Evolutionary conservation across 2,329 filamentous ascomycete genomes (phyloP), one percentile per base, ranked within the genome.

Genomic region (Lachnellula cervina): DNA sequence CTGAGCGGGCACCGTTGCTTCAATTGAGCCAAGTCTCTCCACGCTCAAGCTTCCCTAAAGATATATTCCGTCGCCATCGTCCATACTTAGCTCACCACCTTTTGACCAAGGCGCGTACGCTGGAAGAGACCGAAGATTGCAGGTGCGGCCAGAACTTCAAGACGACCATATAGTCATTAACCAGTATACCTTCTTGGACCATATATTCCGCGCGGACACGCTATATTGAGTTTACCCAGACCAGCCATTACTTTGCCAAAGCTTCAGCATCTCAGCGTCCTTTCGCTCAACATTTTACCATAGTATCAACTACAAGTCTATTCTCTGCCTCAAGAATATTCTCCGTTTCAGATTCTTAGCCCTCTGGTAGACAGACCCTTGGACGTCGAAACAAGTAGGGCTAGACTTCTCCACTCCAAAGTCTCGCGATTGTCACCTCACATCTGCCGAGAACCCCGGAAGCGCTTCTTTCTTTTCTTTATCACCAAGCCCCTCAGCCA

Each of bases 301-400:
- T 62, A 58, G 48, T 17, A 34, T 54, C 57, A 56, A 55, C 57
- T 58, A 49, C 51, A 43, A 50, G 47, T 55, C 47, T 47, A 45
- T 58, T 40, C 49, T 52, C 55, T 56, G 43, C 54, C 62, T 61
- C 64, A 66, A 64, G 64, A 64, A 63, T 68, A 60, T 60, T 64
- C 61, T 58, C 60, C 65, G 66, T 64, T 64, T 67, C 63, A 61
- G 50, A 64, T 61, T 59, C 54, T 59, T 63, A 64, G 64, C 46
- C 62, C 57, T 55, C 55, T 48, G 55, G 60, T 52, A 49, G 53
- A 49, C 38, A 59, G 34, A 60, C 55, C 59, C 65, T 64, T 65
- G 55, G 62, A 66, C 66, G 59, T 67, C 63, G 64, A 67, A 68
- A 66, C 65, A 66, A 65, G 57, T 56, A 58, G 55, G 56, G 40